Evolutionary conservation across 345 rosid genomes (phyloP), one percentile per base, ranked within the genome.

Genomic region (Cardamine chenopodiifolia): DNA sequence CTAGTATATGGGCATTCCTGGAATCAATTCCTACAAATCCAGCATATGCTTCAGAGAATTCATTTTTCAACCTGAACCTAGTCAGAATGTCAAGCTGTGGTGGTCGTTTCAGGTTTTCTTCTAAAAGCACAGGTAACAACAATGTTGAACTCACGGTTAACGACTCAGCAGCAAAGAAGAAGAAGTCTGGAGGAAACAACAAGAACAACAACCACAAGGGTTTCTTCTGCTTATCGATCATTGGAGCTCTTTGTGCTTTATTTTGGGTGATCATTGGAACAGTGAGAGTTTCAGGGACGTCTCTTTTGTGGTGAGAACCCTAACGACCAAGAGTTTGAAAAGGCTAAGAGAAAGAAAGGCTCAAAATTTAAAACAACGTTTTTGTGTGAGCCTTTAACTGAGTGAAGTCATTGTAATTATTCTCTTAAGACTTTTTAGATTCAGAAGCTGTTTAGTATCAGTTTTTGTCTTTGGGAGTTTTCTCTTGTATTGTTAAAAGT

Each of bases 11-110:
- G 97, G 18, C 79, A 14, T 86, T 88, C 74, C 86, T 94, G 70
- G 98, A 94, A 55, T 87, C 97, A 1, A 88, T 94, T 75, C 98
- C 97, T 22, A 62, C 96, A 3, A 81, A 82, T 45, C 98, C 98
- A 2, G 98, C 97, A 22, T 85, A 87, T 26, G 98, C 98, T 31
- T 65, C 93, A 1, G 97, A 94, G 86, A 84, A 1, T 42, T 86
- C 90, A 15, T 76, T 91, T 49, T 42, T 44, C 44, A 89, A 83
- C 56, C 84, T 83, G 23, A 91, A 93, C 56, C 65, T 88, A 1
- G 88, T 78, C 82, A 83, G 91, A 37, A 84, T 87, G 85, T 83
- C 97, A 45, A 94, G 91, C 83, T 81, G 82, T 67, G 83, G 96
- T 60, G 83, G 92, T 66, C 81, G 83, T 79, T 29, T 83, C 53